phyloP scores from a whole-genome alignment of 805 yeast species.

The Lipomyces orientalis region DNA sequence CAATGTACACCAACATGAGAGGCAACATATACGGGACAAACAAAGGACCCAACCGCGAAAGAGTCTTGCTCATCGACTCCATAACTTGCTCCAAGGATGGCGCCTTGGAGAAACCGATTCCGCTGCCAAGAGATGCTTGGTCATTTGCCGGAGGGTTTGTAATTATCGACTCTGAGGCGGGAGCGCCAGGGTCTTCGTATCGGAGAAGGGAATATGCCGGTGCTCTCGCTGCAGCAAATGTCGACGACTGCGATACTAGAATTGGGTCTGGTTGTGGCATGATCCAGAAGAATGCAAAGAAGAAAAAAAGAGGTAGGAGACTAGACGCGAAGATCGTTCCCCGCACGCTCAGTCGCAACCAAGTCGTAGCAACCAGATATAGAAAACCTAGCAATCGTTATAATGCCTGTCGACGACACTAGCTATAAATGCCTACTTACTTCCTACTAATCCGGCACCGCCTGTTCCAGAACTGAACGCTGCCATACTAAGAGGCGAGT shows the following conservation, averaged over 20 bases:
- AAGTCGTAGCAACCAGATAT: slow-evolving; percentile 73
- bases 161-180: not conserved
- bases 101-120: slow-evolving; percentile 13
- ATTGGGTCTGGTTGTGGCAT: slow-evolving; percentile 43
- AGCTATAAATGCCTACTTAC: slow-evolving; percentile 42
- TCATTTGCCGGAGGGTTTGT: not conserved
- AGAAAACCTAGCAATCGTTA: slow-evolving; percentile 47
- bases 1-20: slow-evolving; percentile 76
- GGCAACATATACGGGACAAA: slow-evolving; percentile 74
- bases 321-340: slow-evolving; percentile 64
- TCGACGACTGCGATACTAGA: slow-evolving; percentile 27
- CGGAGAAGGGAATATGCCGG: slow-evolving; percentile 17
- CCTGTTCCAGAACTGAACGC: slow-evolving; percentile 98
- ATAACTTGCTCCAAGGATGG: slow-evolving; percentile 19
- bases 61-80: slow-evolving; percentile 30
- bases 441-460: slow-evolving; percentile 89
- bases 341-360: slow-evolving; percentile 61
- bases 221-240: slow-evolving; percentile 18
- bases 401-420: slow-evolving; percentile 9
- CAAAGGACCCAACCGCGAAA: slow-evolving; percentile 41
- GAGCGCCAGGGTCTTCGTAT: slow-evolving; percentile 7
- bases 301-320: slow-evolving; percentile 45
- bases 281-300: slow-evolving; percentile 40
- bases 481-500: slow-evolving; percentile 55
- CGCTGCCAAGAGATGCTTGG: slow-evolving; percentile 15